phyloP scores from a whole-genome alignment of 495 filamentous ascomycete genomes.

The Clavariopsis aquatica region DNA sequence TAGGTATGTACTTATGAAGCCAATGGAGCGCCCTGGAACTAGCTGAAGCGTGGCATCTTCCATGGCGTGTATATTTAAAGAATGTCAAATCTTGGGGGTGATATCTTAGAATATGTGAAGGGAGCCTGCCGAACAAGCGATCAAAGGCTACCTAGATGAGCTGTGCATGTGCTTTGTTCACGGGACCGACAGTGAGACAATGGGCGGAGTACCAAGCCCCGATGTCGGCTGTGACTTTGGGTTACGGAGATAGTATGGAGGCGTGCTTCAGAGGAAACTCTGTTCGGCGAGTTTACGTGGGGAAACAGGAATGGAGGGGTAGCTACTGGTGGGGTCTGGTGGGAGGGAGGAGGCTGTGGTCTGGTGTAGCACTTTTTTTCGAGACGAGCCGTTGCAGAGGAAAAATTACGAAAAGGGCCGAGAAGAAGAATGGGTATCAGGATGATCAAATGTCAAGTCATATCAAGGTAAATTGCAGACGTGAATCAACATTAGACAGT shows the following conservation, averaged over 20 bases:
- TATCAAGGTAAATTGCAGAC: neutral
- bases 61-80: slow-evolving; percentile 14
- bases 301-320: neutral
- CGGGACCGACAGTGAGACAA: slow-evolving; percentile 25
- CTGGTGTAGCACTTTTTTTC: neutral
- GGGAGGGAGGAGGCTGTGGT: neutral
- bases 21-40: slow-evolving; percentile 72
- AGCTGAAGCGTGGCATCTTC: slow-evolving; percentile 59
- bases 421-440: neutral
- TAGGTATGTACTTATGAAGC: slow-evolving; percentile 66
- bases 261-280: neutral
- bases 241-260: too few species aligned
- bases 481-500: neutral
- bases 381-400: neutral
- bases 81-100: neutral
- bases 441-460: neutral
- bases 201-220: neutral
- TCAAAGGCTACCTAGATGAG: neutral
- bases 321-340: neutral
- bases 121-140: neutral
- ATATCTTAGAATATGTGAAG: neutral
- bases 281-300: neutral
- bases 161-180: slow-evolving; percentile 27
- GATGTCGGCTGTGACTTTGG: neutral
- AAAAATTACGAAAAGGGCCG: neutral